phyloP scores from a whole-genome alignment of 2,329 filamentous ascomycete genomes.

The Metarhizium robertsii region DNA sequence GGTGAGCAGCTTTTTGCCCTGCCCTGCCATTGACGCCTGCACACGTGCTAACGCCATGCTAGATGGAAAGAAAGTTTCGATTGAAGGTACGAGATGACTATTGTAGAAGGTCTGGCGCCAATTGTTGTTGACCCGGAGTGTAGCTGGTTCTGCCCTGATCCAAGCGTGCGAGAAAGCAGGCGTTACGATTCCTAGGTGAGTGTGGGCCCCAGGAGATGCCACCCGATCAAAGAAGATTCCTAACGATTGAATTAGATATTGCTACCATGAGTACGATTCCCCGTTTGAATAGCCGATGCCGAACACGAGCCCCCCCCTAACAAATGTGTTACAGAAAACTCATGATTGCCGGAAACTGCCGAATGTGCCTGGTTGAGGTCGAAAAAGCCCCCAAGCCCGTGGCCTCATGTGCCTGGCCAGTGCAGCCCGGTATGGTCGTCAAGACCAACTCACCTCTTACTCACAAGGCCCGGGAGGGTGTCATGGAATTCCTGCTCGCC shows the following conservation, averaged over 20 bases:
- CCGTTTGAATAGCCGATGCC: conserved; percentile 10
- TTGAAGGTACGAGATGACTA: conserved; percentile 63
- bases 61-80: conserved; percentile 98
- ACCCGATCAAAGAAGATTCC: neutral
- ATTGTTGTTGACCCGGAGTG: conserved; percentile 26
- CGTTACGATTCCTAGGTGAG: conserved; percentile 70
- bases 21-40: conserved; percentile 19
- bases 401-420: conserved; percentile 96
- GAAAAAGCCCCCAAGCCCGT: conserved; percentile 94
- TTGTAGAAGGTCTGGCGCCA: conserved; percentile 9
- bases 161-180: conserved; percentile 99
- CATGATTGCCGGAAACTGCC: conserved; percentile 98
- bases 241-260: conserved; percentile 58
- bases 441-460: conserved; percentile 95
- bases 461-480: conserved; percentile 96
- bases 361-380: conserved; percentile 99
- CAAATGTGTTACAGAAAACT: conserved; percentile 60
- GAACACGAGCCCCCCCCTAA: conserved; percentile 30
- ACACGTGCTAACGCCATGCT: conserved; percentile 22
- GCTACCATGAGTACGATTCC: conserved; percentile 82
- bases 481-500: conserved; percentile 96
- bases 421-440: conserved; percentile 97
- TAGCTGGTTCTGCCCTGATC: conserved; percentile 92
- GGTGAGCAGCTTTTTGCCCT: conserved; percentile 40
- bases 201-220: neutral